phyloP scores from a whole-genome alignment of 1,284 basidiomycete genomes.

The Phaffia rhodozyma region DNA sequence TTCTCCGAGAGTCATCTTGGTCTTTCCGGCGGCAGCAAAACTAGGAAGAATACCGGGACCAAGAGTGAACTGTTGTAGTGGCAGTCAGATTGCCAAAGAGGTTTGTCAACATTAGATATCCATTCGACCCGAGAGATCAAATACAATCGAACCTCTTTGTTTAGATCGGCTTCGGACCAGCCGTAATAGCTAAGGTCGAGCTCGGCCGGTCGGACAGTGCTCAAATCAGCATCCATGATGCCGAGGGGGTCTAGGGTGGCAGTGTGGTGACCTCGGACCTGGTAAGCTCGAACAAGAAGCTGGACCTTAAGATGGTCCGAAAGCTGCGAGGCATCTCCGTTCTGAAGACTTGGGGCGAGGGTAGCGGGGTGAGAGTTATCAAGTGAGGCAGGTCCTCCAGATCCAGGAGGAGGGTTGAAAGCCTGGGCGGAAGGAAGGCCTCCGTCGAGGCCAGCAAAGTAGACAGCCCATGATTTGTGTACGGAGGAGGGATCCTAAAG shows the following conservation, averaged over 20 bases:
- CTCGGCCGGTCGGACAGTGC: constrained; percentile 63
- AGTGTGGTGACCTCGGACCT: constrained; percentile 95
- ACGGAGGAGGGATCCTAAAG: constrained; percentile 74
- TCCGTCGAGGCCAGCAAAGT: constrained; percentile 87
- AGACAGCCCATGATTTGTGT: constrained; percentile 87
- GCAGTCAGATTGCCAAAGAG: constrained; percentile 30
- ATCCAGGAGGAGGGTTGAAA: constrained; percentile 67
- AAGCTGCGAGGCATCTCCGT: constrained; percentile 56
- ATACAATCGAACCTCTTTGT: constrained; percentile 49
- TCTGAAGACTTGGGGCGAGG: constrained; percentile 68
- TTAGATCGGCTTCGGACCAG: constrained; percentile 83
- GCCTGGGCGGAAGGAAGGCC: constrained; percentile 72
- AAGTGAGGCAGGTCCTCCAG: constrained; percentile 37
- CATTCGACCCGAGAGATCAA: background rate
- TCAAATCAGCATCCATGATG: constrained; percentile 78
- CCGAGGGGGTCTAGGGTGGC: constrained; percentile 92
- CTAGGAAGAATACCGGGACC: constrained; percentile 93
- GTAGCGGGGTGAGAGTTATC: constrained; percentile 53
- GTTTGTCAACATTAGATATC: background rate
- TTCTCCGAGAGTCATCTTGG: constrained; percentile 79
- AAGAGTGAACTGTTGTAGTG: constrained; percentile 53
- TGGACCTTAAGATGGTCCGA: constrained; percentile 95
- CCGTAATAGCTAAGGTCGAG: constrained; percentile 87
- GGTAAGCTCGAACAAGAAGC: constrained; percentile 92
- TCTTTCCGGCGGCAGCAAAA: constrained; percentile 71